Conservation (phyloP, 2,329 filamentous ascomycete species). For the Pestalotiopsis sp. region DNA sequence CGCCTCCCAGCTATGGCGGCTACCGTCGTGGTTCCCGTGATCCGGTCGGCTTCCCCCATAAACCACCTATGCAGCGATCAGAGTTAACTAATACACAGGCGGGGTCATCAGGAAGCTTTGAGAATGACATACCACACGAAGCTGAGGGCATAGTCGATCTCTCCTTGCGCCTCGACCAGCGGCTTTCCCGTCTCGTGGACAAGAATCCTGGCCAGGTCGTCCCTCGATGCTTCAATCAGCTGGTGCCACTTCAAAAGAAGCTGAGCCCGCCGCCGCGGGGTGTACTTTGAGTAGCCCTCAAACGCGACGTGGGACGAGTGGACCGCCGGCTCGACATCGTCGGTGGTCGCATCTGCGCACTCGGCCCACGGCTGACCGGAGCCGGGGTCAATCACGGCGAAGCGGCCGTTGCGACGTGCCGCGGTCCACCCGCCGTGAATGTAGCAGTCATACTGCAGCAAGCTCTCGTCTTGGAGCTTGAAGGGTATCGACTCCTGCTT, state of each 20-base stretch:
- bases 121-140: conserved; percentile 44
- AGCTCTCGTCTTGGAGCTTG: conserved; percentile 44
- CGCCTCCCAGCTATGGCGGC: conserved; percentile 63
- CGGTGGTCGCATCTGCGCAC: conserved; percentile 45
- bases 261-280: conserved; percentile 33
- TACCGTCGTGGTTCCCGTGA: conserved; percentile 59
- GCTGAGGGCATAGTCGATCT: conserved; percentile 54
- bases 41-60: conserved; percentile 46
- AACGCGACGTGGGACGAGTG: conserved; percentile 36
- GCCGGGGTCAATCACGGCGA: conserved; percentile 55
- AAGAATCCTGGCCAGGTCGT: conserved; percentile 13
- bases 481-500: conserved; percentile 27
- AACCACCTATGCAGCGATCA: conserved; percentile 44
- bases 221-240: conserved; percentile 10
- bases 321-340: conserved; percentile 39
- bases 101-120: neutral
- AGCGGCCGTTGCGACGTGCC: conserved; percentile 46
- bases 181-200: conserved; percentile 59
- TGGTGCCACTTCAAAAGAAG: conserved; percentile 13
- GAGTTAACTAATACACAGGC: neutral
- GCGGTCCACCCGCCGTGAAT: conserved; percentile 48
- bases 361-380: conserved; percentile 49
- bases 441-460: conserved; percentile 50
- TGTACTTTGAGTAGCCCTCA: conserved; percentile 36
- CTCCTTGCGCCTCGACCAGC: conserved; percentile 50